A percentile compares a stretch with the other conserved stretches of the same genome.
These are phyloP conservation scores for Tulasnella sp. DNA, from an alignment of 768 basidiomycete genomes.

Conservation along the genomic window DNA sequence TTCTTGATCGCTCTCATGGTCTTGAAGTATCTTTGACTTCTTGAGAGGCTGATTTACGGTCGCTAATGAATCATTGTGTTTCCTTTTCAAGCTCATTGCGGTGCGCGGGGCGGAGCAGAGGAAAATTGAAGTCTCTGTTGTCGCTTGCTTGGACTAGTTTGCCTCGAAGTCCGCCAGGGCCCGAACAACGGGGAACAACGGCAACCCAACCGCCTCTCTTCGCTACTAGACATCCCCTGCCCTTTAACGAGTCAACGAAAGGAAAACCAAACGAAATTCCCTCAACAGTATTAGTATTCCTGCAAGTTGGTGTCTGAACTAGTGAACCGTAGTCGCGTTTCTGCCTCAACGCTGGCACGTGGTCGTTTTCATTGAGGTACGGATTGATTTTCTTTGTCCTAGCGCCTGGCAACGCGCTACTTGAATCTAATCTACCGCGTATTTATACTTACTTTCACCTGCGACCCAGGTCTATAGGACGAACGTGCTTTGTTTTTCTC, in stretches of 20 bases:
- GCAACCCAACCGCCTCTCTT: background rate
- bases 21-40: background rate
- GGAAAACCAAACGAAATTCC: background rate
- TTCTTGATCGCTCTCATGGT: conserved; percentile 30
- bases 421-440: background rate
- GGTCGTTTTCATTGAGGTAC: background rate
- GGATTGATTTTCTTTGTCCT: background rate
- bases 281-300: no score
- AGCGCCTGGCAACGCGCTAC: background rate
- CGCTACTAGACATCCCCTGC: background rate
- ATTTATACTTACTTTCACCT: background rate
- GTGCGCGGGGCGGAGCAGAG: background rate
- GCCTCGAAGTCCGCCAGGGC: background rate
- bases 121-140: conserved; percentile 4
- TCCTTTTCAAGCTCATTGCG: conserved; percentile 14
- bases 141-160: background rate
- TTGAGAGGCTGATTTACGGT: background rate
- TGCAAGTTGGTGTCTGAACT: no score
- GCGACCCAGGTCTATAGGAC: no score
- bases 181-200: background rate
- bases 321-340: no score
- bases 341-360: background rate
- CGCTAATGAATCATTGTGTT: background rate
- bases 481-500: background rate
- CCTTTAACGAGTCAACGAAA: background rate